Evolutionary conservation across 805 yeast genomes (phyloP), one percentile per base, ranked within the genome.

Genomic region (Priceomyces haplophilus): DNA sequence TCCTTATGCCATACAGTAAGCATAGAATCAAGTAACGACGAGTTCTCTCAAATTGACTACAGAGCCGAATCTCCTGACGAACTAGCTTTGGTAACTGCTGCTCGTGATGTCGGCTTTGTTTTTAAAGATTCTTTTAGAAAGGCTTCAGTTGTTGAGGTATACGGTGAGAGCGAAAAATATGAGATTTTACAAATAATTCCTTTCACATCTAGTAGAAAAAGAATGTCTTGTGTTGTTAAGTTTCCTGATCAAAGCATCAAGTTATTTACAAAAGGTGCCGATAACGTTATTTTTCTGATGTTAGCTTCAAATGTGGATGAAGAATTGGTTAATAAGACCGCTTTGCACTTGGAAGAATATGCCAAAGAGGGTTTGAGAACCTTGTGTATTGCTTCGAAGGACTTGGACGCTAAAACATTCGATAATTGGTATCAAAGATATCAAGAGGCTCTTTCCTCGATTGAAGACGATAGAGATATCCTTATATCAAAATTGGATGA

Each of bases 31-130:
- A 67, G 65, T 37, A 57, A 56, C 2, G 61, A 64, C 7, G 77
- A 74, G 15, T 67, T 67, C 0, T 58, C 57, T 7, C 55, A 61
- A 25, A 58, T 80, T 33, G 71, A 72, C 21, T 82, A 79, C 64
- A 83, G 84, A 53, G 90, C 91, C 1, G 90, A 85, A 56, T 83
- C 89, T 7, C 95, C 95, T 0, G 95, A 85, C 65, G 95, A 85
- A 59, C 80, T 83, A 33, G 90, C 93, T 0, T 69, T 85, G 41
- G 91, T 86, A n/a, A 70, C 83, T 1, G 82, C 78, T 36, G 91
- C 91, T 1, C 68, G 86, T 40, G 91, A 84, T 56, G 52, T 85
- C 23, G 95, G 95, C 7, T 73, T 81, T 50, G 81, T 77, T 0
- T 77, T 83, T 56, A 61, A 73, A 17, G 83, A 76, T 34, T 69